phyloP scores from a whole-genome alignment of 2,329 filamentous ascomycete species.

The Ascochyta viciae-villosae region DNA sequence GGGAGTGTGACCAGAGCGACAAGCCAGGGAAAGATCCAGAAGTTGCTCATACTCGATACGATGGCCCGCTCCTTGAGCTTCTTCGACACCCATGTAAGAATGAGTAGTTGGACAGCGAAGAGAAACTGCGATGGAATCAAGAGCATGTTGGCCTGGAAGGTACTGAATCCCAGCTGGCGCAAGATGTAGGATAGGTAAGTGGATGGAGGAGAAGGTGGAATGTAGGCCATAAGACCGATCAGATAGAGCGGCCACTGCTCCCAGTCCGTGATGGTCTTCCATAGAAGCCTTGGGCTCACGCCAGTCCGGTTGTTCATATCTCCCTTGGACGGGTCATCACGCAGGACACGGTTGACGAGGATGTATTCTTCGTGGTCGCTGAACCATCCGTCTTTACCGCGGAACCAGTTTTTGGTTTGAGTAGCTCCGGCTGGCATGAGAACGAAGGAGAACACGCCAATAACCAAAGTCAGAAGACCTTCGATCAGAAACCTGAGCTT shows the following conservation, averaged over 20 bases:
- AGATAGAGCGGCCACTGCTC: conserved; percentile 46
- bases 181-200: conserved; percentile 63
- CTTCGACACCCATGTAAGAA: conserved; percentile 56
- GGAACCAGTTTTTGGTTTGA: conserved; percentile 64
- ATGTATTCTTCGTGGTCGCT: conserved; percentile 66
- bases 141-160: conserved; percentile 69
- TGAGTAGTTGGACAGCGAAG: conserved; percentile 52
- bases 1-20: conserved; percentile 59
- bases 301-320: conserved; percentile 56
- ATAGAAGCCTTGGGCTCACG: conserved; percentile 27
- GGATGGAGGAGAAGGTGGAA: conserved; percentile 26
- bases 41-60: conserved; percentile 57
- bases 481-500: conserved; percentile 59
- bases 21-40: conserved; percentile 69
- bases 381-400: conserved; percentile 67
- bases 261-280: conserved; percentile 37
- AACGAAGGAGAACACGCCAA: conserved; percentile 62
- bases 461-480: conserved; percentile 59
- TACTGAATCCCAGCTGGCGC: conserved; percentile 65
- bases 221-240: conserved; percentile 54
- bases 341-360: conserved; percentile 66
- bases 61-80: conserved; percentile 56
- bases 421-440: conserved; percentile 59
- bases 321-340: conserved; percentile 64
- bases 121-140: conserved; percentile 59